A percentile compares a stretch with the other conserved stretches of the same genome.
phyloP scores from a whole-genome alignment of 164 flowering plant species.

The Dillenia suffruticosa region DNA sequence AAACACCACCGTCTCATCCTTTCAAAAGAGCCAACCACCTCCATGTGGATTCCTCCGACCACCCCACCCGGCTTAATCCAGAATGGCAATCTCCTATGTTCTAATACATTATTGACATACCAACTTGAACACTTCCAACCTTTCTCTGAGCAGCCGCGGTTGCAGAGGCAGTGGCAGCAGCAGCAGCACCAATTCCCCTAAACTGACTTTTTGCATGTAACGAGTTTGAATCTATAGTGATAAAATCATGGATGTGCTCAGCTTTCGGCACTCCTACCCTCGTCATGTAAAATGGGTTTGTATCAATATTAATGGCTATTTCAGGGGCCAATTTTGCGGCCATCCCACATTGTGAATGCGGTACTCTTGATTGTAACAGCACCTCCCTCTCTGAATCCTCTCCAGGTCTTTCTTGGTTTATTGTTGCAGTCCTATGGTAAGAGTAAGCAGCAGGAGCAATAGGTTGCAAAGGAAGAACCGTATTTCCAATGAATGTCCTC shows the following conservation, averaged over 20 bases:
- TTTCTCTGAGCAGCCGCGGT: conserved; percentile 52
- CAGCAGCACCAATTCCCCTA: conserved; percentile 37
- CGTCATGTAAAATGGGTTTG: conserved; percentile 49
- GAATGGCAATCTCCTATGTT: too few relatives aligned
- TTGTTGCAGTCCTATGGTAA: conserved; percentile 27
- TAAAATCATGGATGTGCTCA: conserved; percentile 32
- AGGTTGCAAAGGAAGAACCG: conserved; percentile 39
- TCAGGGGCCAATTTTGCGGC: conserved; percentile 51
- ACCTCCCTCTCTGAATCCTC: conserved; percentile 26
- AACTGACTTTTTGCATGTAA: conserved; percentile 58
- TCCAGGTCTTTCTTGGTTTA: conserved; percentile 33
- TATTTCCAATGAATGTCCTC: conserved; percentile 37
- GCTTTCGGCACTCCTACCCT: conserved; percentile 32
- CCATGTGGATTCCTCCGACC: too few relatives aligned
- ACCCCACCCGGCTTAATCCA: too few relatives aligned
- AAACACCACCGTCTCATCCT: too few relatives aligned
- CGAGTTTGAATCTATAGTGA: conserved; percentile 44
- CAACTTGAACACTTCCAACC: conserved; percentile 60
- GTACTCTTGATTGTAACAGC: conserved; percentile 28
- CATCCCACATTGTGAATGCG: conserved; percentile 36
- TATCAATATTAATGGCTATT: conserved; percentile 59
- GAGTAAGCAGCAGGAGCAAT: conserved; percentile 37
- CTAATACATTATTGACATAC: conserved; percentile 69
- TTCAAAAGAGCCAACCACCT: too few relatives aligned
- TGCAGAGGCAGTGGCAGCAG: conserved; percentile 40